A percentile compares a stretch with the other conserved stretches of the same genome.
Evolutionary conservation across 1,284 basidiomycete species (phyloP).

Genomic region (Tetrapyrgos nigripes): DNA sequence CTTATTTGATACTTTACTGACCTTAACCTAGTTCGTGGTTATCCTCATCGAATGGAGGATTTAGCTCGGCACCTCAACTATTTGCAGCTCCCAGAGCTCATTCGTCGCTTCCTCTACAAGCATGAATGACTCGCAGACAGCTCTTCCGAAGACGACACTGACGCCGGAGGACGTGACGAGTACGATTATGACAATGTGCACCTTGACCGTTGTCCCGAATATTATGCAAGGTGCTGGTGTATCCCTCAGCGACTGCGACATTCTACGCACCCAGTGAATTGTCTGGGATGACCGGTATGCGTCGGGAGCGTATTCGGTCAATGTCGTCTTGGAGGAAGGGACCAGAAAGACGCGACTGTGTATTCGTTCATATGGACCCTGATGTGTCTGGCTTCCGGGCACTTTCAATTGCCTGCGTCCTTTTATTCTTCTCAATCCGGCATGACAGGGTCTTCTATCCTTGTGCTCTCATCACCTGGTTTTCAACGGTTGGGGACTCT

Average conservation of each 20-base stretch:
- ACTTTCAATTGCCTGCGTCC: too few species aligned
- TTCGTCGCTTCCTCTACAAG: conserved; percentile 21
- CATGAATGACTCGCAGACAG: background rate
- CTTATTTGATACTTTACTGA: background rate
- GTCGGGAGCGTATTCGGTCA: conserved; percentile 27
- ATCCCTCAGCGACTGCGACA: conserved; percentile 30
- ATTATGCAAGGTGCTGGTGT: conserved; percentile 21
- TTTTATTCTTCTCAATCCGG: too few species aligned
- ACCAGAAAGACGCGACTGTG: conserved; percentile 11
- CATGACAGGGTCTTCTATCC: too few species aligned
- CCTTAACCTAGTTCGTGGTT: background rate
- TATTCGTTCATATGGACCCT: background rate
- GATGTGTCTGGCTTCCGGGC: conserved; percentile 7
- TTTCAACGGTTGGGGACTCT: too few species aligned
- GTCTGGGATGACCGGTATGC: conserved; percentile 30
- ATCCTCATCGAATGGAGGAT: background rate
- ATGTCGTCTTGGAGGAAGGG: conserved; percentile 24
- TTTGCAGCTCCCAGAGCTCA: conserved; percentile 3
- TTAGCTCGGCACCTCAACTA: conserved; percentile 5
- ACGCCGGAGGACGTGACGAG: background rate
- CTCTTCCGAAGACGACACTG: too few species aligned
- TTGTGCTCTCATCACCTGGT: too few species aligned
- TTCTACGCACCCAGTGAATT: conserved; percentile 39
- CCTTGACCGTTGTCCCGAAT: background rate
- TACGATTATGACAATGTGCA: background rate